Conservation (phyloP, 164 flowering plant genomes). For the Magnolia kwangsiensis region DNA sequence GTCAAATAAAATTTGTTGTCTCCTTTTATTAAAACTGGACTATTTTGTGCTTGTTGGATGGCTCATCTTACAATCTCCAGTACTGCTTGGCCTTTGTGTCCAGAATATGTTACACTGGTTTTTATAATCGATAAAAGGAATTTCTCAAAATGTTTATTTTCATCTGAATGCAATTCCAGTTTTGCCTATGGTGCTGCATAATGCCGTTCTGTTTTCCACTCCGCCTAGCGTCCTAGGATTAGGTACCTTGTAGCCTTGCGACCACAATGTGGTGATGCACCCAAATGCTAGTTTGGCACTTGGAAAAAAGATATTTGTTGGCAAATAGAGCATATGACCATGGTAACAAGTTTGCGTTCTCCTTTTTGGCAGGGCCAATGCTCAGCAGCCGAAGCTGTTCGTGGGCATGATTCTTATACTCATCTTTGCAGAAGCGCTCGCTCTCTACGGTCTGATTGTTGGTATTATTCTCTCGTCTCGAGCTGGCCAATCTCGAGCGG, state of each 20-base stretch:
- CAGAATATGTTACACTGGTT: background rate
- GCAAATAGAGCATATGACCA: background rate
- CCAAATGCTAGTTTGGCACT: background rate
- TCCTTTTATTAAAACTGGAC: no score
- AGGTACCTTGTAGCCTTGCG: background rate
- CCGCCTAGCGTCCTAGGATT: background rate
- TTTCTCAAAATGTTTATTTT: background rate
- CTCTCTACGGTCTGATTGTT: slow-evolving; percentile 34
- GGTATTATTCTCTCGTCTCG: slow-evolving; percentile 54
- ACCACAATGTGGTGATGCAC: background rate
- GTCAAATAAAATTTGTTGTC: background rate
- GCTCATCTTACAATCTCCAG: background rate
- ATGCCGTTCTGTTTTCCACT: background rate
- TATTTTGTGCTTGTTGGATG: background rate
- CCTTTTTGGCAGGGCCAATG: slow-evolving; percentile 48
- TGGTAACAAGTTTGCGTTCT: background rate
- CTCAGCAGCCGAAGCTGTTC: slow-evolving; percentile 58
- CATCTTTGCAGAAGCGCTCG: slow-evolving; percentile 47
- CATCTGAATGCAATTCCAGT: background rate
- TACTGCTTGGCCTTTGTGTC: background rate
- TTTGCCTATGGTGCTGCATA: background rate
- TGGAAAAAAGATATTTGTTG: background rate
- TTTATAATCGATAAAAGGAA: background rate
- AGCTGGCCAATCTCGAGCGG: slow-evolving; percentile 66
- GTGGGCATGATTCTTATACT: slow-evolving; percentile 40